Base-by-base conservation (phyloP, 2,329 filamentous ascomycete genomes). In the Cladophialophora yegresii region DNA sequence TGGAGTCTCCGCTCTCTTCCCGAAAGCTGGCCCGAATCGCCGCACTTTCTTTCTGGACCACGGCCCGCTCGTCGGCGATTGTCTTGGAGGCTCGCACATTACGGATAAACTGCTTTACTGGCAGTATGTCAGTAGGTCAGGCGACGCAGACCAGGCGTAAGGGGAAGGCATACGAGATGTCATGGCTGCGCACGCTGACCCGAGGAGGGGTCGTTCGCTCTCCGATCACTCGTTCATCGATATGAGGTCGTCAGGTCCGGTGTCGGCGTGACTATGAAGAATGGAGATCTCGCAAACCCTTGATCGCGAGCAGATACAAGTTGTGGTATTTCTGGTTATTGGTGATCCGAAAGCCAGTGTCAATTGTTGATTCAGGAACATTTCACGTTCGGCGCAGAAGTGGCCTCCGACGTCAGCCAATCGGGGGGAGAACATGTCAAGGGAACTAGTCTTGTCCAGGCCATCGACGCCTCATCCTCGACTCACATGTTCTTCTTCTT, bases 81-180 rank as follows among this genome's bases (percentile, higher is more conserved):
- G 95, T 99, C 83, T 99, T 99, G 66, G 95, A 92, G 67, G 95
- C 93, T 77, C 95, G 92, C 76, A 99, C 95, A 81, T 97, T 98
- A 77, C 95, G 93, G 80, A 99, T 99, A 81, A 99, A 99, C 82
- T 98, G 95, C 83, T 99, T 99, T 78, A 99, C 95, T 98, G 75
- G 36, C 56, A 36, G 40, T n/a, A 36, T 13, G 60, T 69, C 62
- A 71, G 68, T 30, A 36, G 26, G 32, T 33, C 43, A 32, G 36
- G 45, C 32, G 30, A 33, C 6, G 51, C 30, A 49, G 9, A 28
- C 28, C 13, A 10, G 36, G 16, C 16, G 36, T 16, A 9, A 30
- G 10, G 28, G 40, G 54, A 36, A 16, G 12, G 62, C 61, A 32
- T 51, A 71, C 69, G 63, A 54, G 68, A 71, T 57, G 66, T 71